These are phyloP conservation scores for Saccharomycopsis lassenensis DNA, from an alignment of 805 yeast genomes.

Conservation along the genomic window DNA sequence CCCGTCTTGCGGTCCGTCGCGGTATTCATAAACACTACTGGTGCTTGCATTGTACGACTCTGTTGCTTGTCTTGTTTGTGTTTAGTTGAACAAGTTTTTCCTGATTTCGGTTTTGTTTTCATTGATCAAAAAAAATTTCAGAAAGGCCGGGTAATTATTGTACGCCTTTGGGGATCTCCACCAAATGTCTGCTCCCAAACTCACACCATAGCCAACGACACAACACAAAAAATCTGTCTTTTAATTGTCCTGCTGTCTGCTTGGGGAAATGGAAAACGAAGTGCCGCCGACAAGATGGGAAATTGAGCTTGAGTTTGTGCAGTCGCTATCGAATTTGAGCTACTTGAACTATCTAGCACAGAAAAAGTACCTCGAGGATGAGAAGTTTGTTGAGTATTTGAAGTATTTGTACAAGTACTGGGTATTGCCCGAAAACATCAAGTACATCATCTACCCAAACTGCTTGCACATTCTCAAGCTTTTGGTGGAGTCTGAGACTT, in stretches of 20 bases:
- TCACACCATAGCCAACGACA: too few species aligned
- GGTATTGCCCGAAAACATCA: constrained; percentile 55
- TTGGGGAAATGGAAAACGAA: too few species aligned
- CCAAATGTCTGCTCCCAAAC: too few species aligned
- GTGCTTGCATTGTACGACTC: constrained; percentile 76
- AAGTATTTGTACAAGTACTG: constrained; percentile 61
- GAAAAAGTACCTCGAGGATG: constrained; percentile 52
- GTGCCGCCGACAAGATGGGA: constrained; percentile 66
- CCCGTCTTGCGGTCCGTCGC: constrained; percentile 90
- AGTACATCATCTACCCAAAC: constrained; percentile 60
- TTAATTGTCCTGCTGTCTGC: too few species aligned
- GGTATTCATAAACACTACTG: constrained; percentile 77
- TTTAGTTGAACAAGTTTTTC: too few species aligned
- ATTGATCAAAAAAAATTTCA: too few species aligned
- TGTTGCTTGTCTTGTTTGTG: constrained; percentile 26
- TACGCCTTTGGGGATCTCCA: too few species aligned
- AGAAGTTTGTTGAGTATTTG: constrained; percentile 50
- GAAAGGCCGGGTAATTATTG: too few species aligned
- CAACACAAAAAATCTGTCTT: too few species aligned
- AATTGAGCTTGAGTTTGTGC: constrained; percentile 72
- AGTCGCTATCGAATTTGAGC: constrained; percentile 66
- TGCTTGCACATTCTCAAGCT: constrained; percentile 61
- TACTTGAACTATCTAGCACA: constrained; percentile 68
- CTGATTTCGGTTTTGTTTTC: too few species aligned
- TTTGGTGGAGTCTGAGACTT: constrained; percentile 19